These are phyloP conservation scores for Neurospora tetraspora DNA, from an alignment of 495 filamentous ascomycete species.

Conservation along the genomic window DNA sequence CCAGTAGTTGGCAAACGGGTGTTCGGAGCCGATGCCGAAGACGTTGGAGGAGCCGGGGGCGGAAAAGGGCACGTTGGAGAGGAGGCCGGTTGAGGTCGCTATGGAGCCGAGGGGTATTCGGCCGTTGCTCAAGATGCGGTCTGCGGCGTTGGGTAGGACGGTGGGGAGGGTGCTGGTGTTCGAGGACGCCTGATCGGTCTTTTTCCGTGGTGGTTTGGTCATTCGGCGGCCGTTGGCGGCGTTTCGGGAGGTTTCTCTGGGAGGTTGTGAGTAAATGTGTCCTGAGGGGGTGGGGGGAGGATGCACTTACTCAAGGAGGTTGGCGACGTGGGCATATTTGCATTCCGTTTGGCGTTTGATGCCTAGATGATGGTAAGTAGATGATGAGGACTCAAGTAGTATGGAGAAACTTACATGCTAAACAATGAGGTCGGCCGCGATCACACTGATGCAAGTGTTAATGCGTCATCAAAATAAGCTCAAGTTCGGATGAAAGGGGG, in stretches of 20 bases:
- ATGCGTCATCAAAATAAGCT: constrained; percentile 1
- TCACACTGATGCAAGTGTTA: constrained; percentile 36
- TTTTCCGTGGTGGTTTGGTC: constrained; percentile 47
- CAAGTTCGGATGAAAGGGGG: neutral
- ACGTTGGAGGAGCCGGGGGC: constrained; percentile 52
- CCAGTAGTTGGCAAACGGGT: constrained; percentile 70
- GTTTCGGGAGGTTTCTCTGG: constrained; percentile 40
- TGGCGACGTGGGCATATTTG: constrained; percentile 57
- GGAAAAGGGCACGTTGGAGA: constrained; percentile 59
- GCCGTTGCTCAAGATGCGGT: constrained; percentile 30
- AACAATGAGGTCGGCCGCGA: constrained; percentile 49
- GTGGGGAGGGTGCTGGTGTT: constrained; percentile 10
- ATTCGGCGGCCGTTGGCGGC: constrained; percentile 44
- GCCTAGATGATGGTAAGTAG: constrained; percentile 22
- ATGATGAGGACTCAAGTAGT: neutral
- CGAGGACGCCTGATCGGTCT: constrained; percentile 5
- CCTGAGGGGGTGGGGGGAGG: no score
- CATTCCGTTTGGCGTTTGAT: constrained; percentile 61
- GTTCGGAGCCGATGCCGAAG: constrained; percentile 57
- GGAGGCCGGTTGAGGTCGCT: constrained; percentile 44
- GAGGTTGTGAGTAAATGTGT: neutral
- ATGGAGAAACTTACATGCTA: constrained; percentile 45
- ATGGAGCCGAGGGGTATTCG: constrained; percentile 31
- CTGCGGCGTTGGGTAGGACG: constrained; percentile 35
- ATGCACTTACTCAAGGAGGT: constrained; percentile 52